Conservation (phyloP, 176 grass and related monocot genomes). For the Cymbopogon citratus region DNA sequence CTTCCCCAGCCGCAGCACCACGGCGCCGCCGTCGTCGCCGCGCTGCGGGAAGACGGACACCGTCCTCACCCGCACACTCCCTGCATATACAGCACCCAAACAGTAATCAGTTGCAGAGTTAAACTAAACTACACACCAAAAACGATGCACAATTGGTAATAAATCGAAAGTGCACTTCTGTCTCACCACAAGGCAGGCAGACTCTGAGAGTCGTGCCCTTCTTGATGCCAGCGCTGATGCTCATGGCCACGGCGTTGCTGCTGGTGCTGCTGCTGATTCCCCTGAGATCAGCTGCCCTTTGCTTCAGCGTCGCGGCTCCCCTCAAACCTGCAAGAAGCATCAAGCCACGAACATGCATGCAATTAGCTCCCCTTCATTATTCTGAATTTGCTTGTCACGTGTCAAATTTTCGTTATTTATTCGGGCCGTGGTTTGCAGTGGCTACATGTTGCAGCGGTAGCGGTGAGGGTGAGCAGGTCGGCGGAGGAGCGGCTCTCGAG, state of each 20-base stretch:
- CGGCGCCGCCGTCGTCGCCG: constrained; percentile 16
- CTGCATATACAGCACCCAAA: constrained; percentile 4
- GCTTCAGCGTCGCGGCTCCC: constrained; percentile 64
- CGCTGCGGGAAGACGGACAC: constrained; percentile 49
- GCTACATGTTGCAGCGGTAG: constrained; percentile 71
- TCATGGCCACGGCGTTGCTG: constrained; percentile 30
- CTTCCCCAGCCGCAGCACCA: constrained; percentile 58
- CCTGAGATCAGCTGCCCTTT: constrained; percentile 39
- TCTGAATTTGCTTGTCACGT: background rate
- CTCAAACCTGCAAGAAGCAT: constrained; percentile 49
- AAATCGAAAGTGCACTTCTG: background rate
- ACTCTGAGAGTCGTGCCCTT: constrained; percentile 57
- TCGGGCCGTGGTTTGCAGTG: background rate
- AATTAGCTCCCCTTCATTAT: background rate
- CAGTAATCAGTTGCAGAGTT: background rate
- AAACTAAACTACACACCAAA: background rate
- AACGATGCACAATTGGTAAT: background rate
- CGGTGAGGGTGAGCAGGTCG: constrained; percentile 61
- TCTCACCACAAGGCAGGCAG: constrained; percentile 61
- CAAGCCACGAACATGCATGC: too few species aligned
- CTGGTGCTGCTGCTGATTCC: constrained; percentile 10
- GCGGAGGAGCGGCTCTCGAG: constrained; percentile 47
- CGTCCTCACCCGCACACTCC: constrained; percentile 48
- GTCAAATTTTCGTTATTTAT: too few species aligned
- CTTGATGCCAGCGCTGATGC: constrained; percentile 46